A percentile compares a stretch with the other conserved stretches of the same genome.
Evolutionary conservation across 2,329 filamentous ascomycete species (phyloP).

Genomic region (Neofusicoccum cordaticola): DNA sequence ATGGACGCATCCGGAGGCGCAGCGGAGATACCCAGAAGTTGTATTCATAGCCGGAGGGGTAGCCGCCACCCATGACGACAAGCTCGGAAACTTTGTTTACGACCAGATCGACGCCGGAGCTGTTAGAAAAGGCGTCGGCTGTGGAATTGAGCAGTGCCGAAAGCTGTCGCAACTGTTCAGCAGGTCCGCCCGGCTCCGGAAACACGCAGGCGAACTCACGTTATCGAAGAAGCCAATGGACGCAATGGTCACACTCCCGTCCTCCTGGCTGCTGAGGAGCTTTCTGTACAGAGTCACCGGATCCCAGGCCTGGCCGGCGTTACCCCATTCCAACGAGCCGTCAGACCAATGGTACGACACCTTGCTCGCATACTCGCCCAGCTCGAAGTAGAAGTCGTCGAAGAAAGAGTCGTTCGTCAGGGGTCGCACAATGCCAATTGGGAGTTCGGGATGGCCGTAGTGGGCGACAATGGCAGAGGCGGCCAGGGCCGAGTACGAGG

Average conservation of each 20-base stretch:
- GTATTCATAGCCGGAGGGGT: conserved; percentile 48
- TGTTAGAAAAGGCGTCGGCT: conserved; percentile 38
- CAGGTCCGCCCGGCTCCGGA: background rate
- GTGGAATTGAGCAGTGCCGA: conserved; percentile 48
- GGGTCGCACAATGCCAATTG: conserved; percentile 42
- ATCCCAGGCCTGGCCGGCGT: conserved; percentile 39
- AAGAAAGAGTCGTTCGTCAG: conserved; percentile 46
- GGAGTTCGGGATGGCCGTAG: conserved; percentile 38
- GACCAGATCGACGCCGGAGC: conserved; percentile 44
- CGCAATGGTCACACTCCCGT: conserved; percentile 45
- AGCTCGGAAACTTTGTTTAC: conserved; percentile 48
- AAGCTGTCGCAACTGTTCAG: conserved; percentile 25
- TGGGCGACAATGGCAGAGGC: conserved; percentile 39
- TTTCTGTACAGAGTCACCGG: conserved; percentile 48
- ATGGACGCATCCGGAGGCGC: background rate
- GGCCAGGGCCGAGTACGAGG: conserved; percentile 42
- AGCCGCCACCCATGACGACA: conserved; percentile 53
- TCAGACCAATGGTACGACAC: conserved; percentile 44
- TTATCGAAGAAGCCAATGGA: conserved; percentile 49
- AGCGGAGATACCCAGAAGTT: conserved; percentile 42
- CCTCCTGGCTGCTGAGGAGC: conserved; percentile 38
- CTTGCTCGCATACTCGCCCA: conserved; percentile 49
- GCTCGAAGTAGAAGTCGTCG: conserved; percentile 38
- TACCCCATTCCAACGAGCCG: conserved; percentile 36
- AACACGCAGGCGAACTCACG: conserved; percentile 20